Conservation (phyloP, 805 yeast species). For the Ogataea trehaloabstinens region DNA sequence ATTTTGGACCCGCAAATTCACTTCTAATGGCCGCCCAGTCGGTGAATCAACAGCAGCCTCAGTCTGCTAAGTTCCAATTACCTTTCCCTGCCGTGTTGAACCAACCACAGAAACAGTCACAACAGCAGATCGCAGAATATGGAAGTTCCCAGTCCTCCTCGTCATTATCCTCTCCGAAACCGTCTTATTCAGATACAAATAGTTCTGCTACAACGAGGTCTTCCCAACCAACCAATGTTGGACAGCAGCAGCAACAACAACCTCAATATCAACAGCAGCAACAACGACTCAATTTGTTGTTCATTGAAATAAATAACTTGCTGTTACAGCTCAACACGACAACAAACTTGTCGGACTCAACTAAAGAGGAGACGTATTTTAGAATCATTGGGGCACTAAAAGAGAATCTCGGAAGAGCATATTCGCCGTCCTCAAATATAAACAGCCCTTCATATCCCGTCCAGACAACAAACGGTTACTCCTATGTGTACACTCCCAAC, state of each 20-base stretch:
- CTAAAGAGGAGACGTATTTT: slow-evolving; percentile 27
- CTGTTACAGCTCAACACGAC: slow-evolving; percentile 28
- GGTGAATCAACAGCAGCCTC: slow-evolving; percentile 13
- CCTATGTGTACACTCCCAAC: slow-evolving; percentile 15
- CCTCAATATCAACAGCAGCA: slow-evolving; percentile 13
- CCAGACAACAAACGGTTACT: slow-evolving; percentile 3
- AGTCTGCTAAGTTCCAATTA: slow-evolving; percentile 19
- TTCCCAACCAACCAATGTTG: slow-evolving; percentile 1
- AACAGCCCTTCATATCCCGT: slow-evolving; percentile 16
- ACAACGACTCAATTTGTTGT: slow-evolving; percentile 21
- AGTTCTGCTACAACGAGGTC: slow-evolving; percentile 1
- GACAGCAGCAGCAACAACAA: slow-evolving; percentile 5
- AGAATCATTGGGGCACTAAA: slow-evolving; percentile 23
- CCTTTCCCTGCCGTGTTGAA: slow-evolving; percentile 22
- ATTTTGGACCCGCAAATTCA: slow-evolving; percentile 24
- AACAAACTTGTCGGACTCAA: slow-evolving; percentile 17
- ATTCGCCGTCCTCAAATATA: slow-evolving; percentile 22
- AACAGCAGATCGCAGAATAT: slow-evolving; percentile 11
- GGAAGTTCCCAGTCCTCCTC: slow-evolving; percentile 22
- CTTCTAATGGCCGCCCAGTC: slow-evolving; percentile 25
- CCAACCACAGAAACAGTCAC: slow-evolving; percentile 8
- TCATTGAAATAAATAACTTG: slow-evolving; percentile 28
- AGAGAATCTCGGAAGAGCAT: slow-evolving; percentile 15
- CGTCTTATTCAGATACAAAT: slow-evolving; percentile 11
- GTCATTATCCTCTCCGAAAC: slow-evolving; percentile 20